phyloP scores from a whole-genome alignment of 78 protist species.

The Protostelium mycophagum region DNA sequence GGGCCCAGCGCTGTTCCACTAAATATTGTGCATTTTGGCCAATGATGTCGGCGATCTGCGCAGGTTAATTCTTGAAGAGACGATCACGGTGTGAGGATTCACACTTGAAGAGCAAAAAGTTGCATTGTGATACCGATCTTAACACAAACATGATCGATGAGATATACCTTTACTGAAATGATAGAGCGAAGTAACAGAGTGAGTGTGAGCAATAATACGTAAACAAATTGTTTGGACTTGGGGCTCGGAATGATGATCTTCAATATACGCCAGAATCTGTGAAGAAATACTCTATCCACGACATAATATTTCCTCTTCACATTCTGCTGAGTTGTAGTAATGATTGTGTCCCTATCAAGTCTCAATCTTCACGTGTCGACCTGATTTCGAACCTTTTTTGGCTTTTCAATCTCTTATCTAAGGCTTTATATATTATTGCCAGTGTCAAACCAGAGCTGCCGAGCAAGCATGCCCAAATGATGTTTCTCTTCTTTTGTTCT shows the following conservation, averaged over 20 bases:
- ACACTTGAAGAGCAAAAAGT: neutral
- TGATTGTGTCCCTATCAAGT: neutral
- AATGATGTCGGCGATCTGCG: constrained; percentile 59
- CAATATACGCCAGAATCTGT: constrained; percentile 42
- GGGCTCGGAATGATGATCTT: constrained; percentile 47
- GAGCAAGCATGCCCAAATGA: neutral
- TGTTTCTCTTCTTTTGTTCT: neutral
- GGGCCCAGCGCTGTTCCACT: constrained; percentile 43
- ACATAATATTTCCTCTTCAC: constrained; percentile 25
- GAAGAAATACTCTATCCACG: constrained; percentile 54
- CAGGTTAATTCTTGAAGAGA: neutral
- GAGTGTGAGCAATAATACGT: constrained; percentile 11
- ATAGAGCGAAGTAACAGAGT: neutral
- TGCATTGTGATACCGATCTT: neutral
- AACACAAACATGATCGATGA: neutral
- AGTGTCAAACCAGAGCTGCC: neutral
- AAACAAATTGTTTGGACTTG: constrained; percentile 35
- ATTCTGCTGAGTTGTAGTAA: neutral
- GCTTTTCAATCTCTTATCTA: neutral
- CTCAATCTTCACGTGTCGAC: neutral
- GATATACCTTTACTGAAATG: neutral
- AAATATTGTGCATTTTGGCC: constrained; percentile 64
- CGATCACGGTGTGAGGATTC: neutral
- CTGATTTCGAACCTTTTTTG: neutral
- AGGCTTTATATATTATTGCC: neutral